Conservation (phyloP, 176 grass and related monocot genomes). For the Saccharum spontaneum region DNA sequence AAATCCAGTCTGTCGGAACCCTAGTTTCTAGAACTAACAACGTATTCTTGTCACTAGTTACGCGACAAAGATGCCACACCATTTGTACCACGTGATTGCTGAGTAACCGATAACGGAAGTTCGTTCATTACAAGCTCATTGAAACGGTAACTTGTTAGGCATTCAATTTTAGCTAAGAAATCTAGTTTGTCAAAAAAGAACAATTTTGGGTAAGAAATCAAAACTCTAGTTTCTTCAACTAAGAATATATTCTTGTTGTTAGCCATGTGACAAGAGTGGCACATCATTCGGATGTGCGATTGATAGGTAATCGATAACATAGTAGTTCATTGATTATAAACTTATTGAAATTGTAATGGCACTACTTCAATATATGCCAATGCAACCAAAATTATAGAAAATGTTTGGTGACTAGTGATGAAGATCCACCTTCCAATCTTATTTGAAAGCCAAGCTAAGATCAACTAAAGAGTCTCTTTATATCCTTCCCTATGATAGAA, state of each 20-base stretch:
- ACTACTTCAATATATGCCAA: neutral
- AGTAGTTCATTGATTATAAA: neutral
- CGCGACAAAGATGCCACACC: too few relatives aligned
- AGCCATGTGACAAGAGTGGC: neutral
- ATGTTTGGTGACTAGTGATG: neutral
- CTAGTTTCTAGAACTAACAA: too few relatives aligned
- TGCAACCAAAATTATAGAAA: neutral
- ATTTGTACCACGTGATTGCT: neutral
- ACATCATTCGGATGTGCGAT: neutral
- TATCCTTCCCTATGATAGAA: neutral
- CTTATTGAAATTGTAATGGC: neutral
- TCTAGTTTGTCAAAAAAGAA: neutral
- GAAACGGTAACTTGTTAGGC: neutral
- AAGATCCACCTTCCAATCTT: neutral
- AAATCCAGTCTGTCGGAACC: too few relatives aligned
- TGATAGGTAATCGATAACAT: neutral
- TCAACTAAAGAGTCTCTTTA: neutral
- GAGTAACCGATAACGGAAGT: neutral
- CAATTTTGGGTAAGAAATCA: too few relatives aligned
- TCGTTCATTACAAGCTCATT: neutral
- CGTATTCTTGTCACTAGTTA: too few relatives aligned
- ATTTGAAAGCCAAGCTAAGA: neutral
- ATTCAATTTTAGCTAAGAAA: neutral
- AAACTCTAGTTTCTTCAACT: too few relatives aligned
- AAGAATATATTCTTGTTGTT: neutral